These are phyloP conservation scores for Pseudogymnoascus sp. DNA, from an alignment of 2,329 filamentous ascomycete species.

Conservation along the genomic window DNA sequence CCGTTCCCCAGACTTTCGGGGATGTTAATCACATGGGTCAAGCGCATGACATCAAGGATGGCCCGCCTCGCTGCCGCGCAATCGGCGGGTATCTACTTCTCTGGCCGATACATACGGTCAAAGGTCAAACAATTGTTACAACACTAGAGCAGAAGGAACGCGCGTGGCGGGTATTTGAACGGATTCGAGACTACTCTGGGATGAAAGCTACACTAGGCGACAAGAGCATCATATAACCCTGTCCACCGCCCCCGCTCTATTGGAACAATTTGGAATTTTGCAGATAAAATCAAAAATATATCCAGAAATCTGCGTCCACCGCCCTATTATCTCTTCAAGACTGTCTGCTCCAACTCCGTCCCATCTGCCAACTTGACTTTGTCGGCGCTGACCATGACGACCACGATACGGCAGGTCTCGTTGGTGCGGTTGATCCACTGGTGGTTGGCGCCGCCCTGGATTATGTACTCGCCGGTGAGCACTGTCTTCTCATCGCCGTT, in stretches of 20 bases:
- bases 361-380: conserved; percentile 34
- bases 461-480: conserved; percentile 32
- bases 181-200: conserved; percentile 34
- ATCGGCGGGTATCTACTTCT: conserved; percentile 34
- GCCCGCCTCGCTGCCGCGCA: conserved; percentile 25
- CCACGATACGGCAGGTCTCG: conserved; percentile 33
- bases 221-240: conserved; percentile 16
- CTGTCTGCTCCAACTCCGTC: conserved; percentile 27
- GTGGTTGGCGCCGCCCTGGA: conserved; percentile 39
- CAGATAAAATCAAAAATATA: neutral
- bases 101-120: conserved; percentile 34
- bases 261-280: neutral
- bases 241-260: neutral
- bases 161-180: conserved; percentile 28
- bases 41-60: conserved; percentile 13
- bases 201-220: conserved; percentile 32
- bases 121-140: conserved; percentile 20
- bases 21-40: conserved; percentile 28
- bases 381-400: conserved; percentile 35
- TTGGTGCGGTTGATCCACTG: conserved; percentile 36
- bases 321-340: conserved; percentile 11
- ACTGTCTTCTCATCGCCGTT: conserved; percentile 34
- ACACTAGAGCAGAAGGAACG: conserved; percentile 25
- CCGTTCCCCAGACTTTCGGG: conserved; percentile 33
- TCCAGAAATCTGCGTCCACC: neutral